These are phyloP conservation scores for Athelia sp. DNA, from an alignment of 1,284 basidiomycete species.

Conservation along the genomic window DNA sequence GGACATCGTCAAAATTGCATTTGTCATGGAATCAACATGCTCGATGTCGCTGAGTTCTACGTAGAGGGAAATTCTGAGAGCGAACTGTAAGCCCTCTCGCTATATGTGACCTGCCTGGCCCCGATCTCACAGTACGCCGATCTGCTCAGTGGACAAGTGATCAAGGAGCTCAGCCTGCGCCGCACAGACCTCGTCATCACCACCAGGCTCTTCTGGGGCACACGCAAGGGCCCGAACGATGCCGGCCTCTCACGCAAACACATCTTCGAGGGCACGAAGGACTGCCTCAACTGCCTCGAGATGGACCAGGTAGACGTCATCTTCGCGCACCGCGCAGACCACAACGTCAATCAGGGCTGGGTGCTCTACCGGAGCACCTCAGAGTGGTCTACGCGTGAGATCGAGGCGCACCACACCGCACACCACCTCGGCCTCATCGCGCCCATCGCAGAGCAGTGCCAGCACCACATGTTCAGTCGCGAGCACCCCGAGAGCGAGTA, in stretches of 20 bases:
- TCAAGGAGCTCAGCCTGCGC: slow-evolving; percentile 69
- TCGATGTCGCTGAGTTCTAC: slow-evolving; percentile 54
- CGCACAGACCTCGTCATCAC: slow-evolving; percentile 72
- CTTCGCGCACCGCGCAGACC: slow-evolving; percentile 46
- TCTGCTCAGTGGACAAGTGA: slow-evolving; percentile 60
- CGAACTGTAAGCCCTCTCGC: slow-evolving; percentile 45
- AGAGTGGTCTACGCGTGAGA: slow-evolving; percentile 74
- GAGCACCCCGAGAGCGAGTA: slow-evolving; percentile 82
- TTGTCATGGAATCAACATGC: slow-evolving; percentile 67
- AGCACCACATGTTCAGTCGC: slow-evolving; percentile 69
- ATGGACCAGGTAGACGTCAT: slow-evolving; percentile 77
- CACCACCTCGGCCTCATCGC: slow-evolving; percentile 64
- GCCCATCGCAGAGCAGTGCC: slow-evolving; percentile 78
- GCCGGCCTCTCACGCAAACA: slow-evolving; percentile 69
- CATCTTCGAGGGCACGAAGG: slow-evolving; percentile 75
- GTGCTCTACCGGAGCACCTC: slow-evolving; percentile 76
- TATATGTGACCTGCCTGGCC: neutral
- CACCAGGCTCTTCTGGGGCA: slow-evolving; percentile 62
- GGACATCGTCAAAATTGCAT: slow-evolving; percentile 62
- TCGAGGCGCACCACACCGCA: slow-evolving; percentile 72
- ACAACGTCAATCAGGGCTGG: slow-evolving; percentile 56
- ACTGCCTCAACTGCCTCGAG: slow-evolving; percentile 63
- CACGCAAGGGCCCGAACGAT: slow-evolving; percentile 53
- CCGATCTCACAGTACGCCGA: slow-evolving; percentile 1
- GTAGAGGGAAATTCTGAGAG: slow-evolving; percentile 65